These are phyloP conservation scores for Plasmodium gonderi DNA, from an alignment of 169 alveolate species.

Conservation along the genomic window DNA sequence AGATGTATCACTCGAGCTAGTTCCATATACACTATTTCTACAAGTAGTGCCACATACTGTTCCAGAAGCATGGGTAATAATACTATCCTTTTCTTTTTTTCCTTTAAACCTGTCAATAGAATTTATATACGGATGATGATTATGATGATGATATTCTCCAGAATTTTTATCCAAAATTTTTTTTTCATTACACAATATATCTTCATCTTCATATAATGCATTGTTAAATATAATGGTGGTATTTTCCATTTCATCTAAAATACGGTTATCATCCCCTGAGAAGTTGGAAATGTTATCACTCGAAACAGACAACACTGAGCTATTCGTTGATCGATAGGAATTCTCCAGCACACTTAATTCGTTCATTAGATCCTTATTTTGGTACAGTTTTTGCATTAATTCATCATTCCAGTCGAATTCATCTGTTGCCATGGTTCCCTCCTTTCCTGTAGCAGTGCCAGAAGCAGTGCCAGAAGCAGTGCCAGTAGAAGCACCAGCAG, in stretches of 20 bases:
- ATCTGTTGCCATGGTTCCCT: not conserved
- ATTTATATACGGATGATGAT: not conserved
- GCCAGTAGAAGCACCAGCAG: no score
- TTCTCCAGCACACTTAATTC: slow-evolving; percentile 22
- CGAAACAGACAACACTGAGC: slow-evolving; percentile 45
- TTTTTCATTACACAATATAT: not conserved
- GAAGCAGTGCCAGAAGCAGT: no score
- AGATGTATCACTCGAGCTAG: not conserved
- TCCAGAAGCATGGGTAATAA: no score
- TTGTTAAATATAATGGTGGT: not conserved
- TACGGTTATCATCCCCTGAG: slow-evolving; percentile 24
- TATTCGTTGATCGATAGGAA: slow-evolving; percentile 47
- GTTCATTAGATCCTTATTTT: slow-evolving; percentile 7
- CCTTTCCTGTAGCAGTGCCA: not conserved
- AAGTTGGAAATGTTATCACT: slow-evolving; percentile 36
- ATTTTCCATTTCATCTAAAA: slow-evolving; percentile 25
- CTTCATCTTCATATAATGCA: not conserved
- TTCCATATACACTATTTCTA: not conserved
- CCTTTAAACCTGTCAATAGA: not conserved
- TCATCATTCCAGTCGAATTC: not conserved
- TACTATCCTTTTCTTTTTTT: no score
- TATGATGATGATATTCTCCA: not conserved
- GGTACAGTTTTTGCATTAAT: not conserved
- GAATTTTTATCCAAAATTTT: not conserved
- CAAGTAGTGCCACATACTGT: not conserved